phyloP scores from a whole-genome alignment of 164 flowering plant species.

The Vitis cinerea region DNA sequence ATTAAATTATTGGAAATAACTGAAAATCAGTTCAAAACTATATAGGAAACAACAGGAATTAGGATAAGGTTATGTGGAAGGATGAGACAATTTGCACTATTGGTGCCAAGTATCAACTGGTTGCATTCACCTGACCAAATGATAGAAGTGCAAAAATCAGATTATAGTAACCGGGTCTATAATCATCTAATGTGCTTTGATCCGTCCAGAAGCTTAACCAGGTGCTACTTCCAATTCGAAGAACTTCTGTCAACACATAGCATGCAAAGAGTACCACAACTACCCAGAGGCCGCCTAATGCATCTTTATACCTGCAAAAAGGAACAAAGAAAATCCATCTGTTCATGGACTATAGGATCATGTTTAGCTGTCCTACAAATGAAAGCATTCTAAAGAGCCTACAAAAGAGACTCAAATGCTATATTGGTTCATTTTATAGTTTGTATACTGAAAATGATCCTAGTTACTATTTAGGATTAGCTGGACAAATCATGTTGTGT shows the following conservation, averaged over 20 bases:
- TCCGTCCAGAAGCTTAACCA: slow-evolving; percentile 83
- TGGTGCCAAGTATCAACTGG: neutral
- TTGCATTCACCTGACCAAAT: neutral
- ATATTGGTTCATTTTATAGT: too few relatives aligned
- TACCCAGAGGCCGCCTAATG: slow-evolving; percentile 72
- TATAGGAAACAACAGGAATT: neutral
- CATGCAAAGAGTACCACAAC: slow-evolving; percentile 58
- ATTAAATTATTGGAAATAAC: neutral
- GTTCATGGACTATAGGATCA: neutral
- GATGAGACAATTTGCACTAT: neutral
- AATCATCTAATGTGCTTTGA: slow-evolving; percentile 39
- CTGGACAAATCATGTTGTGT: too few relatives aligned
- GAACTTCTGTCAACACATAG: slow-evolving; percentile 57
- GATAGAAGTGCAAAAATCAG: slow-evolving; percentile 40
- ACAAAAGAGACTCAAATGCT: too few relatives aligned
- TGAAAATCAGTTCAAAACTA: neutral
- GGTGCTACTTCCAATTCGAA: slow-evolving; percentile 72
- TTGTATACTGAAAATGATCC: too few relatives aligned
- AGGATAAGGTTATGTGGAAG: neutral
- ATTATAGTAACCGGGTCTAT: slow-evolving; percentile 54
- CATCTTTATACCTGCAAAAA: slow-evolving; percentile 60
- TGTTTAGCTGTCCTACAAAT: too few relatives aligned
- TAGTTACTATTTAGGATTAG: too few relatives aligned
- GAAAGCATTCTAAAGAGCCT: too few relatives aligned
- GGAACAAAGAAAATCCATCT: neutral